Percentiles rank a stretch among this genome's conserved stretches.
phyloP scores from a whole-genome alignment of 2,329 filamentous ascomycete species.

The Cladosporium sp. region DNA sequence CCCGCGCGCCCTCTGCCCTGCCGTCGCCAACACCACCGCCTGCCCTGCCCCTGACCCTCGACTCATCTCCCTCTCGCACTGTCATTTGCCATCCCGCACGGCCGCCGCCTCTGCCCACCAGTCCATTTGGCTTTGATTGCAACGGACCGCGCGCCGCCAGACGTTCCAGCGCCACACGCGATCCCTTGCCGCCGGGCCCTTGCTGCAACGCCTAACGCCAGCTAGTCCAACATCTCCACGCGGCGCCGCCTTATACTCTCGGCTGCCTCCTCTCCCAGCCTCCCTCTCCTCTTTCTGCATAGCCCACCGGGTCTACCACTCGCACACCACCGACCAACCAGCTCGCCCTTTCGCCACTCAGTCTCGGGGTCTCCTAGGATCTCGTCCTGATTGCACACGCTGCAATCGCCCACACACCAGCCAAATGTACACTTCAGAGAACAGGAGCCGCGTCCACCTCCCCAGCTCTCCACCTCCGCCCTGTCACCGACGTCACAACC shows the following conservation, averaged over 20 bases:
- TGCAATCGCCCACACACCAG: constrained; percentile 4
- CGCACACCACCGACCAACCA: constrained; percentile 5
- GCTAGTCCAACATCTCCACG: constrained; percentile 2
- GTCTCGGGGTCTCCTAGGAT: constrained; percentile 9
- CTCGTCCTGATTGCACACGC: constrained; percentile 11
- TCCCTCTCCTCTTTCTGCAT: constrained; percentile 7
- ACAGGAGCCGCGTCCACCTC: constrained; percentile 11
- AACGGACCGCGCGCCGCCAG: constrained; percentile 5
- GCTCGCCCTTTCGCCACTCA: background rate
- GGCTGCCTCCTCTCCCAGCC: constrained; percentile 8
- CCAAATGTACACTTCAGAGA: constrained; percentile 12
- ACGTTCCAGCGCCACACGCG: background rate
- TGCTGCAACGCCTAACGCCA: constrained; percentile 7
- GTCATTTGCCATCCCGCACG: background rate
- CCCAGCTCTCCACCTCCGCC: constrained; percentile 4
- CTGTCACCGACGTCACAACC: constrained; percentile 11
- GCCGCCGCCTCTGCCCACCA: background rate
- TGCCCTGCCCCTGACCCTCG: background rate
- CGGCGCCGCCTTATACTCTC: constrained; percentile 6
- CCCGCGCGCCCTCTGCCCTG: no score
- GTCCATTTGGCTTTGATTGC: constrained; percentile 6
- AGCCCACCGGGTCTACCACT: constrained; percentile 4
- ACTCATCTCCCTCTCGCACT: background rate
- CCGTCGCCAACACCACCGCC: no score
- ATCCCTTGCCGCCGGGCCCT: constrained; percentile 1